Conservation (phyloP, 345 rosid genomes). For the Excoecaria agallocha region DNA sequence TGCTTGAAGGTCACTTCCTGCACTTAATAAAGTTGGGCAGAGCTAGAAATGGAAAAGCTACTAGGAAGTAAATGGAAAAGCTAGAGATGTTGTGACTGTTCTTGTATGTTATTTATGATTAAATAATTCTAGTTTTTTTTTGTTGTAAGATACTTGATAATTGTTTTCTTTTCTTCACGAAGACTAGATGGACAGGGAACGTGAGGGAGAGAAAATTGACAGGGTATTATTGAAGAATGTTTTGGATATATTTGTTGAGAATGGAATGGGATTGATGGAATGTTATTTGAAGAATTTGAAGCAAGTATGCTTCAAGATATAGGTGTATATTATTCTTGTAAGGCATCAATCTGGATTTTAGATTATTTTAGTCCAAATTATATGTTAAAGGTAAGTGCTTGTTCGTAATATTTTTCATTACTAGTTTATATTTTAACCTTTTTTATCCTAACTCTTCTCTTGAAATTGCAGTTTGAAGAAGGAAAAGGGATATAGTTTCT, state of each 20-base stretch:
- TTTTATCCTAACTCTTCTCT: no score
- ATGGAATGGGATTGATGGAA: conserved; percentile 76
- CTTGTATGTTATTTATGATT: conserved; percentile 47
- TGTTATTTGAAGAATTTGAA: conserved; percentile 75
- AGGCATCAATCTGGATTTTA: no score
- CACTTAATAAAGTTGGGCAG: conserved; percentile 75
- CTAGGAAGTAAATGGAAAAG: conserved; percentile 42
- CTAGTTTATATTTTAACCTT: no score
- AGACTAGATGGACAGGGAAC: conserved; percentile 73
- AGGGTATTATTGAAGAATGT: conserved; percentile 73
- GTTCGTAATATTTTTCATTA: no score
- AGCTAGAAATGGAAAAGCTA: conserved; percentile 33
- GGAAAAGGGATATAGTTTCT: conserved; percentile 85
- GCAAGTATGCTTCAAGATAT: conserved; percentile 61
- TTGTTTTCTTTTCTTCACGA: neutral
- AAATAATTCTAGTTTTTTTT: neutral
- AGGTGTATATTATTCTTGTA: no score
- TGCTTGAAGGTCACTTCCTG: conserved; percentile 66
- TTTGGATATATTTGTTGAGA: conserved; percentile 71
- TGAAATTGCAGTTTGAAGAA: conserved; percentile 75
- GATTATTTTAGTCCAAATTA: no score
- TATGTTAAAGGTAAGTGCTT: no score
- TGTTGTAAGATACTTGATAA: neutral
- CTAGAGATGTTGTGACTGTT: no score
- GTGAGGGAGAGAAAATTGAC: conserved; percentile 86